Evolutionary conservation across 345 rosid species (phyloP).

Genomic region (Orychophragmus violaceus): DNA sequence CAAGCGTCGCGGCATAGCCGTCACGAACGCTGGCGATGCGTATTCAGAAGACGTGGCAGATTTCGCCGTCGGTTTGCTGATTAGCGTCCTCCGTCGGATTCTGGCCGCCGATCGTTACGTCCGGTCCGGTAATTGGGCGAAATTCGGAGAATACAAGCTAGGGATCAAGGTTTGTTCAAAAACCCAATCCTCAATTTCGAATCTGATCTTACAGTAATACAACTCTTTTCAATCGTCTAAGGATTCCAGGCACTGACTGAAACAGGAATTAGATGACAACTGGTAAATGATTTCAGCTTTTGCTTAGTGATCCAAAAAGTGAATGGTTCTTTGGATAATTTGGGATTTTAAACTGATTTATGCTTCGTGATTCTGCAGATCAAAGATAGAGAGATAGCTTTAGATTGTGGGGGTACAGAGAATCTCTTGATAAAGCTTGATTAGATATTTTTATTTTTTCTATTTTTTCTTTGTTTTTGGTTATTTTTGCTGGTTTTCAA

Average conservation of each 20-base stretch:
- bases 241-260: too few species aligned
- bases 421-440: background rate
- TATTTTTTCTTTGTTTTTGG: too few species aligned
- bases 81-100: conserved; percentile 48
- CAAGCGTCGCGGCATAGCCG: conserved; percentile 44
- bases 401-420: background rate
- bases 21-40: conserved; percentile 41
- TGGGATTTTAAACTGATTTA: background rate
- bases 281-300: too few species aligned
- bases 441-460: too few species aligned
- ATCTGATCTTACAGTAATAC: background rate
- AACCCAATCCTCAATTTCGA: background rate
- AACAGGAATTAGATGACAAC: too few species aligned
- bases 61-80: conserved; percentile 50
- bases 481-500: too few species aligned
- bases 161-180: conserved; percentile 40
- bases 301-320: background rate
- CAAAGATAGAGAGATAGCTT: too few species aligned
- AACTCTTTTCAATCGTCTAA: background rate
- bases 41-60: conserved; percentile 56
- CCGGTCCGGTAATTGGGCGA: conserved; percentile 36
- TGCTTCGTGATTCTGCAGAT: background rate
- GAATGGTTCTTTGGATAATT: background rate
- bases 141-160: conserved; percentile 36
- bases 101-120: conserved; percentile 49